Evolutionary conservation across 164 flowering plant genomes (phyloP), one percentile per base, ranked within the genome.

Genomic region (Umbellularia californica): DNA sequence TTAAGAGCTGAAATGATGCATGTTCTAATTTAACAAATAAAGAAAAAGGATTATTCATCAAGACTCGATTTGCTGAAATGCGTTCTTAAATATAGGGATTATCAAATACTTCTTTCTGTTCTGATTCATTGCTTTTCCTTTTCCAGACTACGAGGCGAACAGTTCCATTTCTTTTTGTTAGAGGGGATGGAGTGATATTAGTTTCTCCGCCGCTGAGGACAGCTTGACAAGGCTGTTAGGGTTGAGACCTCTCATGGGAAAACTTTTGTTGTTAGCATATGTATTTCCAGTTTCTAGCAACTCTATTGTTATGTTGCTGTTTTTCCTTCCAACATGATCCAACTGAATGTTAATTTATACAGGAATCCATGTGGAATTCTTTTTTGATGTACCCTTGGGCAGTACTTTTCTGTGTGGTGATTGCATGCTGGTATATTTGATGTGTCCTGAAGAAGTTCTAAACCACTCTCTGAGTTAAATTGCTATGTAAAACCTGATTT

Each of bases 141-240:
- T 79, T 81, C 50, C 96, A 94, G 98, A 86, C 96, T 15, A 91
- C 97, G 50, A 91, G 74, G 86, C 88, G 97, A 4, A 90, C 86
- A 0, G 89, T 94, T 75, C 96, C 94, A 0, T 94, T 87, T 82
- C 97, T 94, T 47, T 94, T 94, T 82, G 98, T 94, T 4, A 82
- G 98, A 83, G 98, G 98, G 74, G 98, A 92, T 80, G 98, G 98
- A 47, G 98, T 94, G 47, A 94, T 94, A 25, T 77, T 94, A 82
- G 98, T 94, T 47, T 92, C 98, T 68, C 98, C 98, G 11, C 98
- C 98, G 3, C 82, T 92, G 62, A 86, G 98, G 81, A 92, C 98
- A 5, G 92, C 97, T 71, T 93, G 82, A 67, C n/a, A 72, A 50
- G n/a, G 74, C 55, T 20, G 10, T 41, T 41, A n/a, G 35, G 35